Evolutionary conservation across 2,329 filamentous ascomycete species (phyloP).

Genomic region (Diaporthe vexans): DNA sequence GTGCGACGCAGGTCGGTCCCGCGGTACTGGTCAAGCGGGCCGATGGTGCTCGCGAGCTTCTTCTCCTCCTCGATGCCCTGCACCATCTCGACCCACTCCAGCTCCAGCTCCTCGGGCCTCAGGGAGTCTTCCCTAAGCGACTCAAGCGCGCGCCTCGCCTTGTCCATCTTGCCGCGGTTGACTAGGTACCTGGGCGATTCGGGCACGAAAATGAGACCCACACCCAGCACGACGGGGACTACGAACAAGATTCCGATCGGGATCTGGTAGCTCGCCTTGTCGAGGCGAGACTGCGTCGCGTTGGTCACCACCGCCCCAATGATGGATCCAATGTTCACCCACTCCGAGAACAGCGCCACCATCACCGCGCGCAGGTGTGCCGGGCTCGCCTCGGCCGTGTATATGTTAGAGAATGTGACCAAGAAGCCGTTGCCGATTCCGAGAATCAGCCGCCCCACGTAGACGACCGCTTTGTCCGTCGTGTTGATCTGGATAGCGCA

Average conservation of each 20-base stretch:
- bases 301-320: slow-evolving; percentile 61
- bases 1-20: slow-evolving; percentile 63
- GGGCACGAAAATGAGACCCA: slow-evolving; percentile 61
- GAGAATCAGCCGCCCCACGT: slow-evolving; percentile 61
- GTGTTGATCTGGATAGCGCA: slow-evolving; percentile 60
- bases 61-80: slow-evolving; percentile 56
- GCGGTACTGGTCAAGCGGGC: slow-evolving; percentile 56
- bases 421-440: slow-evolving; percentile 60
- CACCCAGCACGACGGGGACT: slow-evolving; percentile 60
- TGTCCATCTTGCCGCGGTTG: slow-evolving; percentile 47
- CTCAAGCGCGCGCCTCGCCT: slow-evolving; percentile 50
- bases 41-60: slow-evolving; percentile 49
- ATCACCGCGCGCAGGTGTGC: slow-evolving; percentile 63
- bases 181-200: slow-evolving; percentile 61
- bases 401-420: slow-evolving; percentile 62
- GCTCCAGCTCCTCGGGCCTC: slow-evolving; percentile 50
- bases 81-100: slow-evolving; percentile 57
- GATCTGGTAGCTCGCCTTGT: slow-evolving; percentile 60
- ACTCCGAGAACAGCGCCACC: slow-evolving; percentile 62
- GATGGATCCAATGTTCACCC: slow-evolving; percentile 63
- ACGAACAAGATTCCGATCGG: slow-evolving; percentile 61
- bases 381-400: slow-evolving; percentile 62
- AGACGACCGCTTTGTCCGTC: slow-evolving; percentile 55
- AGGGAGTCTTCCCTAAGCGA: slow-evolving; percentile 50
- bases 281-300: slow-evolving; percentile 53